Conservation (phyloP, 305 asterid genomes). For the Withania somnifera region DNA sequence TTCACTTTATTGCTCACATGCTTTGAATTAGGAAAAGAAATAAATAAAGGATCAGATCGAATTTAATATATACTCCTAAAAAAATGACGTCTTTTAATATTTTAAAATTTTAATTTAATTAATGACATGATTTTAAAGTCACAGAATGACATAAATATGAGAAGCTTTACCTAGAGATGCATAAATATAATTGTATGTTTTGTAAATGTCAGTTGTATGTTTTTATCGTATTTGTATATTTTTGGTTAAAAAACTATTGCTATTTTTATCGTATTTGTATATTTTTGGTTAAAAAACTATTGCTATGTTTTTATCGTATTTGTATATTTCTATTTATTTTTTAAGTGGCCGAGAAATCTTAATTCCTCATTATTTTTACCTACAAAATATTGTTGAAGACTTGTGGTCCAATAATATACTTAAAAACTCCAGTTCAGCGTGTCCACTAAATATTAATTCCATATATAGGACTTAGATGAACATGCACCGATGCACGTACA, state of each 20-base stretch:
- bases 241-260: too few relatives aligned
- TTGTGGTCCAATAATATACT: slow-evolving; percentile 32
- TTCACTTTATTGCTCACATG: not conserved
- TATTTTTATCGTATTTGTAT: too few relatives aligned
- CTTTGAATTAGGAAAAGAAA: not conserved
- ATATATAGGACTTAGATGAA: not conserved
- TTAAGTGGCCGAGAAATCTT: too few relatives aligned
- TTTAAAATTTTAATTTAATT: not conserved
- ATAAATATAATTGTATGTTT: too few relatives aligned
- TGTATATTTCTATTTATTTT: too few relatives aligned
- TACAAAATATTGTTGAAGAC: not conserved
- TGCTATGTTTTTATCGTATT: too few relatives aligned
- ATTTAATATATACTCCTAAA: not conserved
- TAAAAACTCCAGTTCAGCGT: slow-evolving; percentile 6
- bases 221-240: too few relatives aligned
- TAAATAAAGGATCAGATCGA: not conserved
- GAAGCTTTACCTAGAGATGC: not conserved
- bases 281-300: too few relatives aligned
- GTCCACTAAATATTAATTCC: not conserved
- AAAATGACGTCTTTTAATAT: not conserved
- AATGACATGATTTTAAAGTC: not conserved
- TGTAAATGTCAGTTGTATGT: too few relatives aligned
- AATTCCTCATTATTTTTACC: not conserved
- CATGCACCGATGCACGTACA: not conserved
- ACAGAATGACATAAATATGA: not conserved